Conservation (phyloP, 768 basidiomycete species). For the Tremella yokohamensis region DNA sequence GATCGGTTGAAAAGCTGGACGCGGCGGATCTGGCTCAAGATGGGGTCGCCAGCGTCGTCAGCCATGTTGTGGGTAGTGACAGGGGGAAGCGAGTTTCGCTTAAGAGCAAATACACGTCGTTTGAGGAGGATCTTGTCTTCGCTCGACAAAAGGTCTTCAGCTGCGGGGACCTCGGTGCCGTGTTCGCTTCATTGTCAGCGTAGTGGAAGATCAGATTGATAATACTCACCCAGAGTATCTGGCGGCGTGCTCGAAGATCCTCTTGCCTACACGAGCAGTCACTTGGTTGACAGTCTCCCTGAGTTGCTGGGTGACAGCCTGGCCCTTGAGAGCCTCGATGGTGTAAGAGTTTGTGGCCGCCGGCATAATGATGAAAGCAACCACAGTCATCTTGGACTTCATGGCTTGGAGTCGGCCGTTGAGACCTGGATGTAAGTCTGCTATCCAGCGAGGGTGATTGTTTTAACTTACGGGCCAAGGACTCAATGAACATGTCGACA, state of each 20-base stretch:
- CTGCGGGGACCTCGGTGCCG: slow-evolving; percentile 66
- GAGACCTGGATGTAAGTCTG: slow-evolving; percentile 51
- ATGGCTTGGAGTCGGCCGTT: slow-evolving; percentile 64
- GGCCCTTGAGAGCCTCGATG: slow-evolving; percentile 92
- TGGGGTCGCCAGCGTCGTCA: slow-evolving; percentile 86
- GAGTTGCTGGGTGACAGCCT: slow-evolving; percentile 95
- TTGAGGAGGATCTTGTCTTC: slow-evolving; percentile 94
- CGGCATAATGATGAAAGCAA: slow-evolving; percentile 99
- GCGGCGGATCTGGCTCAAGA: slow-evolving; percentile 88
- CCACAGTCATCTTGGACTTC: slow-evolving; percentile 77
- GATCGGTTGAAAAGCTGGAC: slow-evolving; percentile 87
- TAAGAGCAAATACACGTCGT: slow-evolving; percentile 92
- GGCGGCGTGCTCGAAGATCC: slow-evolving; percentile 90
- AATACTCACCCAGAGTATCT: slow-evolving; percentile 78
- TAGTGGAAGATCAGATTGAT: not conserved
- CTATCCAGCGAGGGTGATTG: not conserved
- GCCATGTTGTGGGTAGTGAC: slow-evolving; percentile 99
- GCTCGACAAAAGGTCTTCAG: slow-evolving; percentile 73
- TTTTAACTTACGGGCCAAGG: slow-evolving; percentile 66
- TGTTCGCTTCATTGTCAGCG: slow-evolving; percentile 59
- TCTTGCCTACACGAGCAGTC: slow-evolving; percentile 83
- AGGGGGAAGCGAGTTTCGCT: slow-evolving; percentile 89
- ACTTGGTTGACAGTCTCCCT: slow-evolving; percentile 94
- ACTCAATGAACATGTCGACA: slow-evolving; percentile 99
- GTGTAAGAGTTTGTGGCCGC: slow-evolving; percentile 95